Evolutionary conservation across 768 basidiomycete species (phyloP), one percentile per base, ranked within the genome.

Genomic region (Fibroporia radiculosa): DNA sequence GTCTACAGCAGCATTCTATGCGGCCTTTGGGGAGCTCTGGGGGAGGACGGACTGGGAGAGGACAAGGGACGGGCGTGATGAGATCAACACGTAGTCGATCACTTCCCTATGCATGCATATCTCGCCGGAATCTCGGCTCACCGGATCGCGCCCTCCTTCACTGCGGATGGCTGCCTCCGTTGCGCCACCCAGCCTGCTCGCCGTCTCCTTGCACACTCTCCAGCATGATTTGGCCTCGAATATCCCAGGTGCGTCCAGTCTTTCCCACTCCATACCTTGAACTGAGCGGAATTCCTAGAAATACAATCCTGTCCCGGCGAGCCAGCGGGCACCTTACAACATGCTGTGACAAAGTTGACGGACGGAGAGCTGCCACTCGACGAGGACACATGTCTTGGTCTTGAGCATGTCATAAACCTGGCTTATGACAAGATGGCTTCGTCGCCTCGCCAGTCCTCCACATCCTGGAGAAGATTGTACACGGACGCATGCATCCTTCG

Each of bases 401-500:
- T 81, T 19, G 66, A 75, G 18, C 42, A 51, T 1, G 59, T 88
- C n/a, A 66, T 77, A 22, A 44, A 60, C 26, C 52, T 62, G 2
- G 72, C 83, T 0, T 65, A 84, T 56, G 60, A 68, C 33, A 57
- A 67, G 24, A 74, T 91, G 67, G 66, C 75, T 2, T 52, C 62
- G 7, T 52, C 33, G 48, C 45, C 40, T 64, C 58, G 49, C 66
- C 56, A 16, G 65, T 66, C 6, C 19, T n/a, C 26, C 6, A 24
- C 18, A 20, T 12, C 4, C 32, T 88, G 84, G 80, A 71, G 86
- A 36, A 69, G 75, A 40, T 54, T 91, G 12, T 91, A 90, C 62
- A 84, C 87, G 32, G 89, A 95, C 53, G 72, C 80, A 8, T 76
- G 73, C 42, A 66, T 95, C 31, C 61, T 90, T 32, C 70, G 69